These are phyloP conservation scores for Gypsophila paniculata DNA, from an alignment of 179 eudicot species.

Conservation along the genomic window DNA sequence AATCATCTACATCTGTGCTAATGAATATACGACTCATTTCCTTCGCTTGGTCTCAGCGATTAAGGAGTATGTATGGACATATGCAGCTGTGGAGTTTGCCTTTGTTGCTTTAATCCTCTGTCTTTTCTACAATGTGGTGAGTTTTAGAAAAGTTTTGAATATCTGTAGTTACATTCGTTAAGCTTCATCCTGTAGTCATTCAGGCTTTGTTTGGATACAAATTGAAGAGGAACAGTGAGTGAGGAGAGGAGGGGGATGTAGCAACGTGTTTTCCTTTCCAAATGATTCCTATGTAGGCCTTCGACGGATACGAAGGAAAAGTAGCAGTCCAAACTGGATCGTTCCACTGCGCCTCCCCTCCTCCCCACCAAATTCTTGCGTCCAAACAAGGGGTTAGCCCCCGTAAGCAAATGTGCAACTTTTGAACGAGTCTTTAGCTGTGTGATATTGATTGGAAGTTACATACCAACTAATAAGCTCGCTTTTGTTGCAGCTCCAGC, in stretches of 20 bases:
- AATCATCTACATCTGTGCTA: background rate
- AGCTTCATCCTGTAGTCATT: background rate
- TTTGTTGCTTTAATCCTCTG: conserved; percentile 56
- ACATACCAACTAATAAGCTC: conserved; percentile 4
- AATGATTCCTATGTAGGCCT: background rate
- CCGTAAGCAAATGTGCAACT: background rate
- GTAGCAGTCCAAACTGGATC: too few species aligned
- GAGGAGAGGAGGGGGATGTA: too few species aligned
- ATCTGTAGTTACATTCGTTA: background rate
- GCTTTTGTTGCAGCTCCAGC: conserved; percentile 57
- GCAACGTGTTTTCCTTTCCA: too few species aligned
- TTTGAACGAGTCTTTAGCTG: background rate
- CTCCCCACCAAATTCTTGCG: background rate
- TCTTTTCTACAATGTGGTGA: conserved; percentile 58
- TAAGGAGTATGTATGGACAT: conserved; percentile 71
- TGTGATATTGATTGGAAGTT: background rate
- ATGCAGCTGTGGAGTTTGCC: conserved; percentile 74
- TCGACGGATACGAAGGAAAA: background rate
- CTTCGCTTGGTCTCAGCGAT: conserved; percentile 58
- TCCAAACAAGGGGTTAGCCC: too few species aligned
- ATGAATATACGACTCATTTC: background rate
- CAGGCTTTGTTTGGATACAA: background rate
- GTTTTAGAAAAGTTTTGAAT: conserved; percentile 20
- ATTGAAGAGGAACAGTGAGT: background rate
- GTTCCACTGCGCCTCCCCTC: background rate